Evolutionary conservation across 345 rosid species (phyloP).

Genomic region (Conringia planisiliqua): DNA sequence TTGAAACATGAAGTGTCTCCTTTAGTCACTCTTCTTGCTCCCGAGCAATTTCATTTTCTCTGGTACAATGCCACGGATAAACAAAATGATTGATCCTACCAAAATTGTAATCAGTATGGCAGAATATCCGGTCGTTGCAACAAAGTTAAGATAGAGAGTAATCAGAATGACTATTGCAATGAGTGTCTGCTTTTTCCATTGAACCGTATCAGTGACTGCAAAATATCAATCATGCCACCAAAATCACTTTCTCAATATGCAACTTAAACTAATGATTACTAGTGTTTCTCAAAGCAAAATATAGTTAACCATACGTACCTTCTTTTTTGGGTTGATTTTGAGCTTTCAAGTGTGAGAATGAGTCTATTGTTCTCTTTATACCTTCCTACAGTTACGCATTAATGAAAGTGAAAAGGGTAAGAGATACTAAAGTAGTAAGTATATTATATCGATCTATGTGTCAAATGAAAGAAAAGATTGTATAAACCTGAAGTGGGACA

Average conservation of each 20-base stretch:
- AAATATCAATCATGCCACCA: slow-evolving; percentile 16
- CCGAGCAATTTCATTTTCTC: slow-evolving; percentile 55
- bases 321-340: slow-evolving; percentile 53
- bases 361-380: slow-evolving; percentile 65
- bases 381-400: slow-evolving; percentile 61
- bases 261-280: neutral
- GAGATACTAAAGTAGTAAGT: neutral
- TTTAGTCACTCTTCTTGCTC: slow-evolving; percentile 48
- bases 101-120: slow-evolving; percentile 44
- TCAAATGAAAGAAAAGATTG: slow-evolving; percentile 11
- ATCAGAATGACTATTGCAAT: slow-evolving; percentile 46
- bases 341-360: slow-evolving; percentile 67
- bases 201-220: slow-evolving; percentile 70
- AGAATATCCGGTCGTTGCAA: slow-evolving; percentile 51
- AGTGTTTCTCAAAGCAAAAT: neutral
- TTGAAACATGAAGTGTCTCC: neutral
- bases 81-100: slow-evolving; percentile 45
- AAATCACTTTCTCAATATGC: neutral
- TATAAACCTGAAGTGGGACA: slow-evolving; percentile 70
- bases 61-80: slow-evolving; percentile 65
- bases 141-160: slow-evolving; percentile 60
- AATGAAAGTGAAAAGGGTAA: neutral
- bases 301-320: slow-evolving; percentile 43
- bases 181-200: slow-evolving; percentile 62
- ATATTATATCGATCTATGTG: neutral